Conservation (phyloP, 2,329 filamentous ascomycete genomes). For the Monosporascus sp. region DNA sequence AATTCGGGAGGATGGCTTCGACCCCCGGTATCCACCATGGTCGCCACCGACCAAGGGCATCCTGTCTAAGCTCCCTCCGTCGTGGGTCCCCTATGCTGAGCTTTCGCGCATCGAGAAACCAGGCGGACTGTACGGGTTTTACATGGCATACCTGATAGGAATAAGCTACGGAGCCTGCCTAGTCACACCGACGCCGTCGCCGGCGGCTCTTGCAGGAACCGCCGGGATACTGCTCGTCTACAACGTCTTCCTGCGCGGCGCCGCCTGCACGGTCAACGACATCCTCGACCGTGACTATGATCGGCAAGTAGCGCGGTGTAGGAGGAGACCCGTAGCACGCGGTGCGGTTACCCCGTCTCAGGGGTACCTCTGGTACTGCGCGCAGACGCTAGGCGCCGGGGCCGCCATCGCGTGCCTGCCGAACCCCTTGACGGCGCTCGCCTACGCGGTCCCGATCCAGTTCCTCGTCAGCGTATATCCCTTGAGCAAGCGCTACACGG, state of each 20-base stretch:
- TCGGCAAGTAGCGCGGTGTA: conserved; percentile 44
- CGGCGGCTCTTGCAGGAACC: conserved; percentile 1
- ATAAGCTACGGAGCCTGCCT: conserved; percentile 12
- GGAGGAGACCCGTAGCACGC: conserved; percentile 44
- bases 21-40: conserved; percentile 4
- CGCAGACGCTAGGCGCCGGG: conserved; percentile 27
- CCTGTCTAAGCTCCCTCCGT: conserved; percentile 8
- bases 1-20: too few species aligned
- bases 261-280: conserved; percentile 50
- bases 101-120: conserved; percentile 17
- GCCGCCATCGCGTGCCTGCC: conserved; percentile 33
- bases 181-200: not conserved
- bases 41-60: conserved; percentile 10
- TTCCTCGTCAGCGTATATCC: conserved; percentile 41
- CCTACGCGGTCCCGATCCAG: conserved; percentile 29
- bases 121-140: conserved; percentile 15
- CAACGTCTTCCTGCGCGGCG: conserved; percentile 41
- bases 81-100: conserved; percentile 15
- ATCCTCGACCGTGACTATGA: conserved; percentile 49
- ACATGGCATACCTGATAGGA: conserved; percentile 16
- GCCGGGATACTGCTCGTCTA: conserved; percentile 9
- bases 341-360: conserved; percentile 33
- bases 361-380: conserved; percentile 34
- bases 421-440: conserved; percentile 33
- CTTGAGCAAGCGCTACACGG: conserved; percentile 43